Percentiles rank a stretch among this genome's conserved stretches.
These are phyloP conservation scores for Nakazawaea wickerhamii DNA, from an alignment of 805 yeast species.

Conservation along the genomic window DNA sequence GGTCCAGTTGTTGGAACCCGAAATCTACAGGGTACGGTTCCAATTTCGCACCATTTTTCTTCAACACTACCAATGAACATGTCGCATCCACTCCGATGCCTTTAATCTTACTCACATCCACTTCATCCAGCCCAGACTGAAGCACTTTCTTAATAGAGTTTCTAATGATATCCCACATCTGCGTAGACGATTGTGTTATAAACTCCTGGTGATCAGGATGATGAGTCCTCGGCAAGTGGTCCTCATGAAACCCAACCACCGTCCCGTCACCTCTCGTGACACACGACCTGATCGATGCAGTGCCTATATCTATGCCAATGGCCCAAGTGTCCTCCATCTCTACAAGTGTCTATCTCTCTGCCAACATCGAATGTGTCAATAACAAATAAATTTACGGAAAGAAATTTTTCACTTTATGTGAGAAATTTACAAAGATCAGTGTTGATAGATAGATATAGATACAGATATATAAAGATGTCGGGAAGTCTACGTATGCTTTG, in stretches of 20 bases:
- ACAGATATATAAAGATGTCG: neutral
- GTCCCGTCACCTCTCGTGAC: constrained; percentile 19
- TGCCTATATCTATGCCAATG: constrained; percentile 81
- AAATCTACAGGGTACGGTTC: constrained; percentile 30
- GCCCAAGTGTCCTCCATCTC: constrained; percentile 33
- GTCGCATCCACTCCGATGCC: constrained; percentile 48
- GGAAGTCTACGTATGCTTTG: neutral
- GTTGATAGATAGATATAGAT: neutral
- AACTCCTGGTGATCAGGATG: constrained; percentile 18
- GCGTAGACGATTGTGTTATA: constrained; percentile 36
- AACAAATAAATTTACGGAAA: neutral
- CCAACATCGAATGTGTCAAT: constrained; percentile 7
- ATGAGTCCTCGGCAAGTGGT: constrained; percentile 16
- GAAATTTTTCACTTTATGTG: constrained; percentile 7
- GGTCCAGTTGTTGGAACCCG: constrained; percentile 18
- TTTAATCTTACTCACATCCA: constrained; percentile 10
- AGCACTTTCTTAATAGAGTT: constrained; percentile 14
- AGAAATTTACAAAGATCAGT: neutral
- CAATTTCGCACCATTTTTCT: constrained; percentile 17
- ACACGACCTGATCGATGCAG: constrained; percentile 42
- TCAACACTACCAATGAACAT: constrained; percentile 50
- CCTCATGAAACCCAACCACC: constrained; percentile 11
- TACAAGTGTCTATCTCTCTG: neutral
- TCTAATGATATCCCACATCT: constrained; percentile 27
- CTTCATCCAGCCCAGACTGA: no score